Evolutionary conservation across 495 filamentous ascomycete genomes (phyloP).

Genomic region (Entonaema liquescens): DNA sequence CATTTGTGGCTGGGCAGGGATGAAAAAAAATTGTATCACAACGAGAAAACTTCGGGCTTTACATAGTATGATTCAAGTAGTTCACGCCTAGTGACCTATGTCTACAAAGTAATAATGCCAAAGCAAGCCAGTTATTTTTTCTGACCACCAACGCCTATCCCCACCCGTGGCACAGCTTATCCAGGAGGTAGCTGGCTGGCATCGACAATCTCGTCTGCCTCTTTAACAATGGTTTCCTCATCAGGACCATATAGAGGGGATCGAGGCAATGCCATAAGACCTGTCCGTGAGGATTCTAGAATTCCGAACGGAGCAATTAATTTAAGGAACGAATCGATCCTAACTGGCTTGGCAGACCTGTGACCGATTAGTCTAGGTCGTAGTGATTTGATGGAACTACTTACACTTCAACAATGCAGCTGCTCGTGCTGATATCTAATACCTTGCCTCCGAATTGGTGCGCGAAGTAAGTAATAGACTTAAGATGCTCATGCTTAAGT

Average conservation of each 20-base stretch:
- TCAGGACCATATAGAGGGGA: constrained; percentile 81
- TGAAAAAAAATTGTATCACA: neutral
- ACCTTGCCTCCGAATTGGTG: constrained; percentile 99
- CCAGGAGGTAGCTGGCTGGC: constrained; percentile 91
- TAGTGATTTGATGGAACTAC: constrained; percentile 46
- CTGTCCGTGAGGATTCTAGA: constrained; percentile 90
- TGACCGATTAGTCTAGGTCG: constrained; percentile 29
- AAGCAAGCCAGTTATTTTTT: constrained; percentile 26
- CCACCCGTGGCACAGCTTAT: constrained; percentile 56
- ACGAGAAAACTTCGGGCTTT: constrained; percentile 4
- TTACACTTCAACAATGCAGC: constrained; percentile 97
- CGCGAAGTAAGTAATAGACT: constrained; percentile 90
- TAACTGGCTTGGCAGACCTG: constrained; percentile 88
- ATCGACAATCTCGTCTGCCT: constrained; percentile 91
- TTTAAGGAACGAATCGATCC: constrained; percentile 98
- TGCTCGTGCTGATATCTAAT: constrained; percentile 95
- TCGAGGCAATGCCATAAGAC: constrained; percentile 94
- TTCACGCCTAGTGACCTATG: constrained; percentile 25
- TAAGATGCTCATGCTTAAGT: constrained; percentile 96
- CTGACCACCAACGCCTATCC: constrained; percentile 37
- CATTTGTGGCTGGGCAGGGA: neutral
- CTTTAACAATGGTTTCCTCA: constrained; percentile 81
- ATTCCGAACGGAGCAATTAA: constrained; percentile 95
- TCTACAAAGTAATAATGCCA: constrained; percentile 30
- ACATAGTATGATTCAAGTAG: constrained; percentile 20